Evolutionary conservation across 352 stramenopile genomes (phyloP).

Genomic region (Pythium myriotylum): DNA sequence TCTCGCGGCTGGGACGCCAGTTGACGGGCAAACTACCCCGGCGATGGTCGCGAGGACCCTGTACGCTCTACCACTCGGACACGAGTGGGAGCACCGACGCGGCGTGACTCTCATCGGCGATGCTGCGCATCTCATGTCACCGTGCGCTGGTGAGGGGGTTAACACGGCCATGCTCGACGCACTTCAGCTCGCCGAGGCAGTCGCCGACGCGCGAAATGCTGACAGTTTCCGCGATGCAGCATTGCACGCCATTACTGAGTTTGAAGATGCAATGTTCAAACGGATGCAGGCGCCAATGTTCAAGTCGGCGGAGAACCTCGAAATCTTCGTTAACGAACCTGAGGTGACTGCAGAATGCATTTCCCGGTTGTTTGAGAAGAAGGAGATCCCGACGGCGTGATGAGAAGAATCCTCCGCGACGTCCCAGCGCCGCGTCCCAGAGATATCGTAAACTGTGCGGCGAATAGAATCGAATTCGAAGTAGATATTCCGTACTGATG

Average conservation of each 20-base stretch:
- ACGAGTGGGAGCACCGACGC: constrained; percentile 14
- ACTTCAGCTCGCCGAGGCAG: constrained; percentile 18
- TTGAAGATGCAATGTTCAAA: constrained; percentile 22
- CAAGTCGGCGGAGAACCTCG: constrained; percentile 14
- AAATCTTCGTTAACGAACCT: constrained; percentile 14
- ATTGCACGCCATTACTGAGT: constrained; percentile 4
- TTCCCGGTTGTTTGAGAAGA: background rate
- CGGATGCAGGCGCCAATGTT: constrained; percentile 5
- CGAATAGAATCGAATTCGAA: background rate
- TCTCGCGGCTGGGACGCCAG: background rate
- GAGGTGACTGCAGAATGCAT: background rate
- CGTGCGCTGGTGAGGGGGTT: constrained; percentile 36
- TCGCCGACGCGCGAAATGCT: background rate
- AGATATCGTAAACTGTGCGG: background rate
- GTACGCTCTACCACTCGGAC: constrained; percentile 20
- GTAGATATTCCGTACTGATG: background rate
- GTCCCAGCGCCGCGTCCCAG: constrained; percentile 9
- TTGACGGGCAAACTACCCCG: background rate
- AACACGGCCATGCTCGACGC: constrained; percentile 37
- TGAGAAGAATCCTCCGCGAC: background rate
- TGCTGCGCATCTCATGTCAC: constrained; percentile 41
- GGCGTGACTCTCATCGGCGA: constrained; percentile 36
- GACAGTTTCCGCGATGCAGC: background rate
- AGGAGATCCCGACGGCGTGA: background rate
- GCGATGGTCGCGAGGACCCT: constrained; percentile 14